phyloP scores from a whole-genome alignment of 305 asterid species.

The Fraxinus paxiana region DNA sequence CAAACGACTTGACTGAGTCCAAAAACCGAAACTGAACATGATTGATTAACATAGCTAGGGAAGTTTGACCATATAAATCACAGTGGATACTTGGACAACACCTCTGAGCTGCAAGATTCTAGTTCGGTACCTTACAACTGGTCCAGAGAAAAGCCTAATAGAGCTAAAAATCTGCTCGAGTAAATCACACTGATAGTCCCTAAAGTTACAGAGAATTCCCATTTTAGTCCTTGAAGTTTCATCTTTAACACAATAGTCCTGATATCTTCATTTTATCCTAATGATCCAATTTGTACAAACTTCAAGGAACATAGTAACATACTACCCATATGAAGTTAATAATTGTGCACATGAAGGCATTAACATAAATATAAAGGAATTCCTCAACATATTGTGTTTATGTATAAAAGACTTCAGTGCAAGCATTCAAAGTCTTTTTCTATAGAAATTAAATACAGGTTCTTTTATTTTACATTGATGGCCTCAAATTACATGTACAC shows the following conservation, averaged over 20 bases:
- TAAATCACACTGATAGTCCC: not conserved
- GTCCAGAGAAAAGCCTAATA: not conserved
- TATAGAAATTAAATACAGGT: not conserved
- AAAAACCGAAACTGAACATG: not conserved
- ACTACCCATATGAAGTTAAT: not conserved
- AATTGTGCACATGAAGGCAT: not conserved
- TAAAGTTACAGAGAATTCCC: not conserved
- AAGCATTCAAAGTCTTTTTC: not conserved
- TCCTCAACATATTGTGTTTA: not conserved
- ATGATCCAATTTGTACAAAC: not conserved
- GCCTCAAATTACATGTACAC: not conserved
- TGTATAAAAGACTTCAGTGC: not conserved
- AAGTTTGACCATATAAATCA: not conserved
- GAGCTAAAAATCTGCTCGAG: not conserved
- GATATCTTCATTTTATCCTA: not conserved
- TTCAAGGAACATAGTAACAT: not conserved
- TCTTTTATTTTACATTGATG: not conserved
- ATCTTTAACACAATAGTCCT: not conserved
- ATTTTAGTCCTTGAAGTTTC: not conserved
- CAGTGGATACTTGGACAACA: not conserved
- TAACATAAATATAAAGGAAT: not conserved
- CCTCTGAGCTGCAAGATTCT: not conserved
- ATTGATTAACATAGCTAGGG: not conserved
- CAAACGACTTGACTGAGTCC: not conserved
- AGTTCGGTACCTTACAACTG: not conserved